These are phyloP conservation scores for Chaetomium fimeti DNA, from an alignment of 495 filamentous ascomycete genomes.

Conservation along the genomic window DNA sequence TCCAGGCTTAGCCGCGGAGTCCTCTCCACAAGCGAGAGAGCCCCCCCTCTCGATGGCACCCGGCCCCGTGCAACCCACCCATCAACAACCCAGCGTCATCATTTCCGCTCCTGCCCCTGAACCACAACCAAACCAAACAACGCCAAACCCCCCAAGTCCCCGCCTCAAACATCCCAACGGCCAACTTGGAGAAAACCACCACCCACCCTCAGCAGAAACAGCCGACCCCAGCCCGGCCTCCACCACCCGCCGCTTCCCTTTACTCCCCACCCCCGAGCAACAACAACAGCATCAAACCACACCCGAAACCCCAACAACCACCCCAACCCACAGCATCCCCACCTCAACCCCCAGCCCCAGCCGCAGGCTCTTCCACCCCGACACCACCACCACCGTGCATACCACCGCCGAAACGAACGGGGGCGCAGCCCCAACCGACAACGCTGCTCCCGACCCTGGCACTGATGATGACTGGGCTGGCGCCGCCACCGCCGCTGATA, in stretches of 20 bases:
- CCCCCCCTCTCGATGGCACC: background rate
- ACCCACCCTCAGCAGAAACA: background rate
- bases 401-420: too few relatives aligned
- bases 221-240: background rate
- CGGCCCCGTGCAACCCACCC: too few relatives aligned
- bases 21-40: background rate
- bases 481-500: background rate
- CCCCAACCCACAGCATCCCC: background rate
- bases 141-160: background rate
- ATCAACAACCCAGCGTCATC: too few relatives aligned
- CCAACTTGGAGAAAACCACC: background rate
- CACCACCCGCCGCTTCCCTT: conserved; percentile 1
- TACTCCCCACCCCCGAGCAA: background rate
- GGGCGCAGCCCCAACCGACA: too few relatives aligned
- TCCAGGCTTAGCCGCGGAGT: background rate
- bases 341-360: background rate
- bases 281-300: background rate
- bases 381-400: too few relatives aligned
- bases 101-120: too few relatives aligned
- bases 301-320: background rate
- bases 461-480: background rate
- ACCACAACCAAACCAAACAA: background rate
- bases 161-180: background rate
- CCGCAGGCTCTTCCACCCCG: background rate
- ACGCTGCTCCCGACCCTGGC: too few relatives aligned